phyloP scores from a whole-genome alignment of 208 protist species.

The Trichomonas tenax region DNA sequence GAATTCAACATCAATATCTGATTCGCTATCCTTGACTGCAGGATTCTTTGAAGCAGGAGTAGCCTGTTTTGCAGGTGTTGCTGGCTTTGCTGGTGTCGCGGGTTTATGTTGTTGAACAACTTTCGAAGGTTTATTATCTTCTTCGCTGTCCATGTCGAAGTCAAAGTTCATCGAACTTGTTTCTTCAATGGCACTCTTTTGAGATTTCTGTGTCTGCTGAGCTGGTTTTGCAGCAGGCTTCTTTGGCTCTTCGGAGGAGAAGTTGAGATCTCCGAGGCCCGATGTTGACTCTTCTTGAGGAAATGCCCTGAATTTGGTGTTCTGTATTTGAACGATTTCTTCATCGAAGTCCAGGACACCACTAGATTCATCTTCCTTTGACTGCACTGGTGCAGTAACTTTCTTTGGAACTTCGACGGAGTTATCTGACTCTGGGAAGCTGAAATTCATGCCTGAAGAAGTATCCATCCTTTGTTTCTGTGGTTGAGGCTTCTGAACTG shows the following conservation, averaged over 20 bases:
- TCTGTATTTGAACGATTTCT: neutral
- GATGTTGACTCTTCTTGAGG: neutral
- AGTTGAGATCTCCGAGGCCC: neutral
- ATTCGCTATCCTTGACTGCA: neutral
- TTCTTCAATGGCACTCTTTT: neutral
- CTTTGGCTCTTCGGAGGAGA: neutral
- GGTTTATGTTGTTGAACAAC: neutral
- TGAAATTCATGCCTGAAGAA: neutral
- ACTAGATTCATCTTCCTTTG: neutral
- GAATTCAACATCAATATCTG: neutral
- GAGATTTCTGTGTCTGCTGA: neutral
- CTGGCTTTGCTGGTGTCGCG: neutral
- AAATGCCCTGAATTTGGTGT: too few relatives aligned
- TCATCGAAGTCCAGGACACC: neutral
- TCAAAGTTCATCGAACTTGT: neutral
- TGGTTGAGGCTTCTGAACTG: neutral
- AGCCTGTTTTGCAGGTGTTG: neutral
- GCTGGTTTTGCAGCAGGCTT: neutral
- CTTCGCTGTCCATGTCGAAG: neutral
- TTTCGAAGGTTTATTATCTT: neutral
- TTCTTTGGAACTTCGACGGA: neutral
- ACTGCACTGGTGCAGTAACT: neutral
- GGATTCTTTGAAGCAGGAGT: neutral
- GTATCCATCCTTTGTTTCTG: neutral
- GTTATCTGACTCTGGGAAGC: neutral